Evolutionary conservation across 306 rosid species (phyloP), one percentile per base, ranked within the genome.

Genomic region (Myrica gale): DNA sequence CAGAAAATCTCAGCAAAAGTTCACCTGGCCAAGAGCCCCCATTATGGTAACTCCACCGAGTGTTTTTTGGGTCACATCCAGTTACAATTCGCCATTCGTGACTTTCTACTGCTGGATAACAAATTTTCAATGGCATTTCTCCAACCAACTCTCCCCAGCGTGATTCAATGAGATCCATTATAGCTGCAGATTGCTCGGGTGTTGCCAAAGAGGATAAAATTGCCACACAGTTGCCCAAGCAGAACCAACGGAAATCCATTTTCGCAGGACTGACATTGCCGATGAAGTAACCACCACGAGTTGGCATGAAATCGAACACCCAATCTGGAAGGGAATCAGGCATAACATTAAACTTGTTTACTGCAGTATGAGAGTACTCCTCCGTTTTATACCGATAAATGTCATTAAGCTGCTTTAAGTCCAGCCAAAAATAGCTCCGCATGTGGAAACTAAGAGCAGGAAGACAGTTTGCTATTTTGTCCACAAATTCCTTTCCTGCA

Each of bases 11-110:
- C 0, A 26, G 42, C 43, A 60, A 16, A 45, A 42, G 42, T 23
- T 76, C 7, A 79, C 86, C 86, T 83, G 86, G 86, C 86, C 86
- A 78, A 71, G 86, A 83, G 65, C 86, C 86, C 4, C 83, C 86
- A 55, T 83, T 83, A 80, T 83, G 86, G 80, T 79, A 83, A 51
- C 86, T 83, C 86, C 86, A 83, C 67, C 80, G 54, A 0, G 81
- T 83, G 44, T 83, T 83, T 76, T 83, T 83, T 6, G 86, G 86
- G 70, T 83, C 86, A 79, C 80, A 71, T 0, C 86, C 86, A 1
- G 86, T 79, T 11, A 74, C 72, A 47, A 82, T 83, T 12, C 72
- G 45, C 82, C 82, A 83, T 7, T 83, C 75, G 47, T 79, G 82
- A 12, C 61, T 19, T 75, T 83, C 80, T 1, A 83, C 11, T 1